Conservation (phyloP, 441 rosid species). For the Euphorbia celastroides region DNA sequence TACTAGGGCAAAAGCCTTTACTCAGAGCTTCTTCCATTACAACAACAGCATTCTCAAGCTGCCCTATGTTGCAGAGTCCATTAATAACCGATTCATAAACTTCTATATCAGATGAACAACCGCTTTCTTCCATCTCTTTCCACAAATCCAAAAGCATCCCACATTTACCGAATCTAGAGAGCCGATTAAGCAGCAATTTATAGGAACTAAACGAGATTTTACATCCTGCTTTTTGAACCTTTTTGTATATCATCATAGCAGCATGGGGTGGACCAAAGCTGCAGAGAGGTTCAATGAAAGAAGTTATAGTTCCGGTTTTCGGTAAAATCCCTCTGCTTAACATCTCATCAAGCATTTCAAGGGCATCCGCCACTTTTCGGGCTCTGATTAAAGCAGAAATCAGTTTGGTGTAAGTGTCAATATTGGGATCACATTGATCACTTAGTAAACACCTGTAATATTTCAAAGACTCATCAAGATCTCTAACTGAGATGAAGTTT, state of each 20-base stretch:
- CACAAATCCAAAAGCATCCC: constrained; percentile 74
- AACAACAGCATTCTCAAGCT: constrained; percentile 80
- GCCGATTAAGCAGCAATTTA: constrained; percentile 69
- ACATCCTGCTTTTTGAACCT: constrained; percentile 68
- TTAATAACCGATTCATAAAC: constrained; percentile 73
- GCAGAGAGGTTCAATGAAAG: constrained; percentile 64
- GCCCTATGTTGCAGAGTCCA: constrained; percentile 87
- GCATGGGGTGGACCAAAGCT: constrained; percentile 90
- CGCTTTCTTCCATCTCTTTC: constrained; percentile 82
- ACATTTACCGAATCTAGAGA: constrained; percentile 87
- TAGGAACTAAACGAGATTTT: constrained; percentile 56
- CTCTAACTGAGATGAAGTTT: constrained; percentile 46
- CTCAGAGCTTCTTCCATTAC: constrained; percentile 81
- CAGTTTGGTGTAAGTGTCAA: constrained; percentile 54
- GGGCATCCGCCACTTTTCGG: constrained; percentile 80
- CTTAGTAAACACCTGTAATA: constrained; percentile 48
- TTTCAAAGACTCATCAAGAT: constrained; percentile 50
- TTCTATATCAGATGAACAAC: constrained; percentile 58
- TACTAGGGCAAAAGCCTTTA: constrained; percentile 84
- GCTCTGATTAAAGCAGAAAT: constrained; percentile 67
- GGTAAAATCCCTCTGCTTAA: constrained; percentile 51
- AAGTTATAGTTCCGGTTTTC: constrained; percentile 54
- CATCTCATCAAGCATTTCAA: constrained; percentile 84
- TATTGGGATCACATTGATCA: constrained; percentile 45
- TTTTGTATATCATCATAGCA: constrained; percentile 70